Conservation (phyloP, 1,284 basidiomycete species). For the Schizopora paradoxa region DNA sequence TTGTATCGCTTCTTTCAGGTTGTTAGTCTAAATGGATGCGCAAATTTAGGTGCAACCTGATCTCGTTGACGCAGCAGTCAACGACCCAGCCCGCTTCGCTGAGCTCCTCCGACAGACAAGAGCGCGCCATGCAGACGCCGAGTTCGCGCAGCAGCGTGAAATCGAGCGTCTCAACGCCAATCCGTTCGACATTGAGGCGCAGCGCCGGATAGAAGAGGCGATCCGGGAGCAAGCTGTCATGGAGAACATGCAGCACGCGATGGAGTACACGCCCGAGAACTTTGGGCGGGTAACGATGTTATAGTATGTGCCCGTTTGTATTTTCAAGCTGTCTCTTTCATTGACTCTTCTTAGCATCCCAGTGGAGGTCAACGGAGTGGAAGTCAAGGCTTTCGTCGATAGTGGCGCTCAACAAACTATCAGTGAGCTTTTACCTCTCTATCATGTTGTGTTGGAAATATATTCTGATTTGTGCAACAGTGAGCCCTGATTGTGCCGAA, state of each 20-base stretch:
- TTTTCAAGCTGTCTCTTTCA: conserved; percentile 2
- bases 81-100: conserved; percentile 68
- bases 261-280: conserved; percentile 88
- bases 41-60: conserved; percentile 66
- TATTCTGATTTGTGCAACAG: conserved; percentile 34
- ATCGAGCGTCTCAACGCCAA: conserved; percentile 73
- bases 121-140: conserved; percentile 48
- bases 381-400: conserved; percentile 96
- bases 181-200: conserved; percentile 89
- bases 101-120: conserved; percentile 65
- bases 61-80: conserved; percentile 65
- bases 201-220: conserved; percentile 89
- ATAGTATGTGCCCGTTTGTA: conserved; percentile 53
- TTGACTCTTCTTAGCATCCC: conserved; percentile 46
- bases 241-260: conserved; percentile 88
- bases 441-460: conserved; percentile 12
- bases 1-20: conserved; percentile 12
- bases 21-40: not conserved
- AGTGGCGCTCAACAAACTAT: conserved; percentile 96
- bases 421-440: conserved; percentile 50
- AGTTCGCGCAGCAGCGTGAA: conserved; percentile 55
- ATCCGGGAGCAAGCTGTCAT: conserved; percentile 87
- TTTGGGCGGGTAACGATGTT: conserved; percentile 97
- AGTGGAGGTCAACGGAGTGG: conserved; percentile 87
- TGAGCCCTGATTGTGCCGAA: conserved; percentile 94